These are phyloP conservation scores for Baorangia bicolor DNA, from an alignment of 768 basidiomycete genomes.

Conservation along the genomic window DNA sequence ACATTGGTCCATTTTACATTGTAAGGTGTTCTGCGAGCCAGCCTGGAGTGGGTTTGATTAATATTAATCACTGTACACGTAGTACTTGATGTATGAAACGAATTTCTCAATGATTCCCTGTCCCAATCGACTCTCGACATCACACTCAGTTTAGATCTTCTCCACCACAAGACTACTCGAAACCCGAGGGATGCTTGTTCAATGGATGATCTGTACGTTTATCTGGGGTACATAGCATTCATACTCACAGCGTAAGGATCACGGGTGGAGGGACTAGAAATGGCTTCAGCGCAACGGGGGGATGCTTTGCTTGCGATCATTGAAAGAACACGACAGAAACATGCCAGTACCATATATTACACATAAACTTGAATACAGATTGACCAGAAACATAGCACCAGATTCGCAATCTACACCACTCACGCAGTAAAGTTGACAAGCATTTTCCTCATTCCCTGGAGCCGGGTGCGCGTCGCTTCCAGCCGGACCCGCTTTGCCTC, in stretches of 20 bases:
- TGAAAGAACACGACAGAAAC: background rate
- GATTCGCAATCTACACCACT: background rate
- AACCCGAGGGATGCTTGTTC: background rate
- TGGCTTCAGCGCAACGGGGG: background rate
- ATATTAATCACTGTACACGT: no score
- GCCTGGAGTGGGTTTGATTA: no score
- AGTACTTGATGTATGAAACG: no score
- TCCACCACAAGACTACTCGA: background rate
- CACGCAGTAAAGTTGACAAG: slow-evolving; percentile 30
- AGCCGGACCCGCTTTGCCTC: slow-evolving; percentile 37
- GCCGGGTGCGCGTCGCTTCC: slow-evolving; percentile 30
- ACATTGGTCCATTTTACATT: no score
- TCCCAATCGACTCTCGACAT: no score
- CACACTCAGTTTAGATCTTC: background rate
- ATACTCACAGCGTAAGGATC: background rate
- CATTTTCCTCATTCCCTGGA: slow-evolving; percentile 41
- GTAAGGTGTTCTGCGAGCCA: no score
- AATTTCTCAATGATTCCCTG: no score
- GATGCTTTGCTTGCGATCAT: background rate
- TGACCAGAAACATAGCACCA: background rate
- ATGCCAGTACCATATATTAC: background rate
- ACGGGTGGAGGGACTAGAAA: background rate
- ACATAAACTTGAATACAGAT: background rate
- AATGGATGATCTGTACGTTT: no score
- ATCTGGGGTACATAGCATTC: background rate